Evolutionary conservation across 192 early-diverging fungal species (phyloP), one percentile per base, ranked within the genome.

Genomic region (Chytriomyces hyalinus): DNA sequence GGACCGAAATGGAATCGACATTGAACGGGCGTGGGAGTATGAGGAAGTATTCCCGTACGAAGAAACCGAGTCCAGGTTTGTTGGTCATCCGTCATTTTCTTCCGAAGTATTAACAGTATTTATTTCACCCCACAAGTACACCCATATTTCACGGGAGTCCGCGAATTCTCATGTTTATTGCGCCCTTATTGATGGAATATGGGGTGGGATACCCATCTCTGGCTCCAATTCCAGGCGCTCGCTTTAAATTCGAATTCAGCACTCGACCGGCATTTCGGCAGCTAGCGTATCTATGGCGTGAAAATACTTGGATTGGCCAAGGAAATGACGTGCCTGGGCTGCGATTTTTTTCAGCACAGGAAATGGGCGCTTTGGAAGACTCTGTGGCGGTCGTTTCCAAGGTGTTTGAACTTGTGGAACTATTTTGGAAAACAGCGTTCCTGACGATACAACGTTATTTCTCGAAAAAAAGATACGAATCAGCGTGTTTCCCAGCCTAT

Each of bases 71-170:
- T 43, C 7, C 1, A 51, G 47, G 66, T 68, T 20, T 24, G 44
- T 13, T 61, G 13, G 7, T 50, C n/a, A 11, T 20, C n/a, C 50
- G n/a, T 17, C 28, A 9, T 71, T 9, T 71, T 68, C 1, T 9
- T 45, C 49, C 10, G 4, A 11, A 22, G 7, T 59, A 8, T 62
- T 9, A 61, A 50, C 8, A 20, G 22, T 6, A 10, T 15, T 17
- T 24, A 65, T 0, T 8, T 73, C 48, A 22, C 8, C 50, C 50
- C 24, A 6, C 8, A 51, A 84, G 83, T 20, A 64, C 77, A 5
- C 84, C 84, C 2, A 67, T 88, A 15, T 88, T 82, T 65, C 11
- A 45, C 26, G 84, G 87, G 48, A 80, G 79, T 1, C 84, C 84
- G 8, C 75, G 84, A 5, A 69, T 84, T 44, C 73, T 88, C 8